Conservation (phyloP, 345 rosid species). For the Acer campestre region DNA sequence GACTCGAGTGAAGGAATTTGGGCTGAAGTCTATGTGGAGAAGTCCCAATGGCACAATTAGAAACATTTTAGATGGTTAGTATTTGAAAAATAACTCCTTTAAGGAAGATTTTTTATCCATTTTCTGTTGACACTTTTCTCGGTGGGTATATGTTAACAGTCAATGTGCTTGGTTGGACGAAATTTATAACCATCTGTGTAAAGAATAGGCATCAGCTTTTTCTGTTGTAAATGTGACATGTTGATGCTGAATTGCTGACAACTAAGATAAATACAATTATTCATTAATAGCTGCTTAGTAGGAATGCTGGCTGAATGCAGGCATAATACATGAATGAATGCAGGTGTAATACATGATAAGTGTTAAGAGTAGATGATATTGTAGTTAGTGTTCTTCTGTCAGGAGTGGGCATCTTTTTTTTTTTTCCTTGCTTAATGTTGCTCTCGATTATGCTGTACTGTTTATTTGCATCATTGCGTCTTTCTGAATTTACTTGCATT, state of each 20-base stretch:
- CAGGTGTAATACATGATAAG: neutral
- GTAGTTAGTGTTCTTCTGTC: slow-evolving; percentile 7
- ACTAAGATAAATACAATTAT: slow-evolving; percentile 1
- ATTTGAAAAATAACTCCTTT: neutral
- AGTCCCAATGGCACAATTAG: slow-evolving; percentile 99
- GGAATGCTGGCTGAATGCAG: neutral
- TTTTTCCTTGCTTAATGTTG: neutral
- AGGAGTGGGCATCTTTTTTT: neutral
- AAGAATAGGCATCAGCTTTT: neutral
- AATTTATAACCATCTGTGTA: slow-evolving; percentile 1
- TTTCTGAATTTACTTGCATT: no score
- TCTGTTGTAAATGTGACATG: neutral
- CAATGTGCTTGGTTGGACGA: neutral
- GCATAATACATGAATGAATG: neutral
- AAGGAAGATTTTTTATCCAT: neutral
- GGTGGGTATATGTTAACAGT: neutral
- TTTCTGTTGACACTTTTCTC: neutral
- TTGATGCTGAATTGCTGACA: neutral
- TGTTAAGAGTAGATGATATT: neutral
- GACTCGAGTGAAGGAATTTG: slow-evolving; percentile 92
- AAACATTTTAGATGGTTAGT: slow-evolving; percentile 90
- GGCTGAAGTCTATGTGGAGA: slow-evolving; percentile 89
- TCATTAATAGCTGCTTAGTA: neutral
- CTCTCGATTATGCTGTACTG: no score
- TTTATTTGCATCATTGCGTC: no score